phyloP scores from a whole-genome alignment of 2,329 filamentous ascomycete species.

The Aschersonia sp. region DNA sequence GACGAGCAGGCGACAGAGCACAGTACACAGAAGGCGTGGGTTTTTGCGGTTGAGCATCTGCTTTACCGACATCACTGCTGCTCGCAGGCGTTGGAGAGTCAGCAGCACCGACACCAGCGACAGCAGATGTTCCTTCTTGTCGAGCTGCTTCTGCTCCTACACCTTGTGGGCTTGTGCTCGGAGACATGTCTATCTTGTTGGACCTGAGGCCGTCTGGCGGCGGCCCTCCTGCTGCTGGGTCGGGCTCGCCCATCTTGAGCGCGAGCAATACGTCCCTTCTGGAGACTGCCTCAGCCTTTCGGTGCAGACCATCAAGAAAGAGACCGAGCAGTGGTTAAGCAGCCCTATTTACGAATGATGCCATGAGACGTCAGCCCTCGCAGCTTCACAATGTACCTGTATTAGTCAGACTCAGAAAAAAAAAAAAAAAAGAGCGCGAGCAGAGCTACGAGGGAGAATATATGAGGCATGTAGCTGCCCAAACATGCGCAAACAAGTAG shows the following conservation, averaged over 20 bases:
- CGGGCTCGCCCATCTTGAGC: not conserved
- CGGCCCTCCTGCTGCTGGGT: not conserved
- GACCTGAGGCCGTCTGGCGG: not conserved
- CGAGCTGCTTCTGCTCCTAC: not conserved
- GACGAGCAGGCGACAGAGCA: slow-evolving; percentile 18
- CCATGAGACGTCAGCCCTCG: no score
- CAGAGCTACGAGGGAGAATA: not conserved
- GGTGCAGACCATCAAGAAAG: no score
- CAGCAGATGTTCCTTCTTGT: no score
- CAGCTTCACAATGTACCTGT: not conserved
- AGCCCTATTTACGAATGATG: no score
- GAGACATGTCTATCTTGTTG: not conserved
- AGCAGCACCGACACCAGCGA: not conserved
- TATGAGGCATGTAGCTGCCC: no score
- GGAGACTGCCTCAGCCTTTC: no score
- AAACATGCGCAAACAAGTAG: no score
- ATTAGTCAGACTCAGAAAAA: not conserved
- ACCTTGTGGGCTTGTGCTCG: not conserved
- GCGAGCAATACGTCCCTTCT: not conserved
- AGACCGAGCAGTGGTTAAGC: no score
- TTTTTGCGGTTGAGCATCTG: not conserved
- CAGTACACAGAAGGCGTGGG: slow-evolving; percentile 15
- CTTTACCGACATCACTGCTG: not conserved
- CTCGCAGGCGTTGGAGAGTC: not conserved
- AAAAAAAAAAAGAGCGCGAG: not conserved